Percentiles rank a stretch among this genome's conserved stretches.
phyloP scores from a whole-genome alignment of 2,329 filamentous ascomycete genomes.

The Microsporum ferrugineum region DNA sequence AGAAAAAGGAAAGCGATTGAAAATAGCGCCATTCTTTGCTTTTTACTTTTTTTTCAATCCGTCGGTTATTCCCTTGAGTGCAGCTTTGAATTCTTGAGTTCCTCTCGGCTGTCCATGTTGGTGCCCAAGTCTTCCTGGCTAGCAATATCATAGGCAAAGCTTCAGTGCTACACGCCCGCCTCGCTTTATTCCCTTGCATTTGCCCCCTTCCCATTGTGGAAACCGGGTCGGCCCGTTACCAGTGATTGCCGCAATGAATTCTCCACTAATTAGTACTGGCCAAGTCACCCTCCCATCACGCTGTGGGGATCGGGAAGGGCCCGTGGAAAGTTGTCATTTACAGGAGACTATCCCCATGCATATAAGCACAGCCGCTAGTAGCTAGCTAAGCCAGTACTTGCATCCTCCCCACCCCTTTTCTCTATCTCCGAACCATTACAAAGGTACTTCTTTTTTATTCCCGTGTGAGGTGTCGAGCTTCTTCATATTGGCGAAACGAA shows the following conservation, averaged over 20 bases:
- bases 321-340: conserved; percentile 1
- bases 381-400: not conserved
- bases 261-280: conserved; percentile 1
- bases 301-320: not conserved
- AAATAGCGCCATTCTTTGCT: not conserved
- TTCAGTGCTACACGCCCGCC: not conserved
- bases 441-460: not conserved
- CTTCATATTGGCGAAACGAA: conserved; percentile 1
- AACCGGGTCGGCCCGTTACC: conserved; percentile 5
- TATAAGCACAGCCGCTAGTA: not conserved
- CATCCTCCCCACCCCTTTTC: not conserved
- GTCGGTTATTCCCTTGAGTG: conserved; percentile 1
- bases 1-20: not conserved
- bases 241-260: not conserved
- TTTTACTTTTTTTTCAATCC: not conserved
- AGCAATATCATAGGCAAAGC: not conserved
- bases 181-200: not conserved
- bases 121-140: not conserved
- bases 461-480: conserved; percentile 3
- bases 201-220: not conserved
- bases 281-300: not conserved
- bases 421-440: not conserved
- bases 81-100: not conserved
- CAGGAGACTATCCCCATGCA: not conserved
- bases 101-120: not conserved